A percentile compares a stretch with the other conserved stretches of the same genome.
Evolutionary conservation across 345 rosid genomes (phyloP).

Genomic region (Rhodamnia argentea): DNA sequence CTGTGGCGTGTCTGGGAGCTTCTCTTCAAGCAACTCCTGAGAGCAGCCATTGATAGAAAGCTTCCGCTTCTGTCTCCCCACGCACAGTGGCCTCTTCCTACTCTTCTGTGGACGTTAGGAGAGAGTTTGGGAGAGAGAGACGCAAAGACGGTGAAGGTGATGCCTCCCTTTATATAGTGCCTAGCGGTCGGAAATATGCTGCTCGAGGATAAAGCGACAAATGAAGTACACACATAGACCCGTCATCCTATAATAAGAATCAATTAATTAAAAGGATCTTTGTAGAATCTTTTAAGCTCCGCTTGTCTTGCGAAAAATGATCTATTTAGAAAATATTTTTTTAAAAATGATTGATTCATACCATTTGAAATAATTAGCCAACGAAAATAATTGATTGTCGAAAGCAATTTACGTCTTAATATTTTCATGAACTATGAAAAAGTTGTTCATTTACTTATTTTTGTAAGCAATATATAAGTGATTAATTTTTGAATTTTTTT

Average conservation of each 20-base stretch:
- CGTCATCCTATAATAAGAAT: not conserved
- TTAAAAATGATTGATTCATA: no score
- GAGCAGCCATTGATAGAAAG: not conserved
- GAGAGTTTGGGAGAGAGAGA: not conserved
- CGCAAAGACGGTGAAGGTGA: not conserved
- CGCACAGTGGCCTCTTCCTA: not conserved
- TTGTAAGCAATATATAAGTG: no score
- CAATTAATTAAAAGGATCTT: not conserved
- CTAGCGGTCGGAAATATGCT: not conserved
- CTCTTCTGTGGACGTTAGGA: not conserved
- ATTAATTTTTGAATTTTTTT: no score
- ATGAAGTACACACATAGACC: not conserved
- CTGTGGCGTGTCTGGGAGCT: conserved; percentile 4
- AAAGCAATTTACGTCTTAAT: no score
- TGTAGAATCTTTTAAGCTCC: no score
- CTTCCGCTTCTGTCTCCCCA: not conserved
- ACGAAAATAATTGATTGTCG: no score
- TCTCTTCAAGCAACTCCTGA: conserved; percentile 21
- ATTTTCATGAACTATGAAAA: no score
- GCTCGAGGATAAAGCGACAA: not conserved
- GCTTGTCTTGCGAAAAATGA: no score
- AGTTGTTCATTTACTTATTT: no score
- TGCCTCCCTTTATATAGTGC: not conserved
- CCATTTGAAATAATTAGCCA: no score
- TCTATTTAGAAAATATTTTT: no score